These are phyloP conservation scores for Aspergillus hiratsukae DNA, from an alignment of 2,329 filamentous ascomycete species.

Conservation along the genomic window DNA sequence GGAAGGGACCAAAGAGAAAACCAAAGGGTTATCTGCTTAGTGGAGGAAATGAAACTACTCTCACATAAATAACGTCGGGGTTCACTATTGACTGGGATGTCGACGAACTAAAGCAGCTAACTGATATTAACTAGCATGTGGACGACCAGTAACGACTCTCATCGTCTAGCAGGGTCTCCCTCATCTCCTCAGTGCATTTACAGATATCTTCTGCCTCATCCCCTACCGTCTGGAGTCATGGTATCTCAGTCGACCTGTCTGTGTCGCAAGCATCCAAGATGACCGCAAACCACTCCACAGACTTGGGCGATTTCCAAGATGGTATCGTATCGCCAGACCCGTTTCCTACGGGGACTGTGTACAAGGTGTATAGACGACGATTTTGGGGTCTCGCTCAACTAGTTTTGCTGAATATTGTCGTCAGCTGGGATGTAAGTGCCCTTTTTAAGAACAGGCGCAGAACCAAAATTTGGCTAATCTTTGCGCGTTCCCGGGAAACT, in stretches of 20 bases:
- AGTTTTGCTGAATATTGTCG: conserved; percentile 82
- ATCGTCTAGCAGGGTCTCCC: background rate
- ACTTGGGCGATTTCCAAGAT: conserved; percentile 1
- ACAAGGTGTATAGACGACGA: conserved; percentile 71
- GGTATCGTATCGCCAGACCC: conserved; percentile 3
- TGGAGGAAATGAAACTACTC: background rate
- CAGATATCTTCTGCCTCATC: background rate
- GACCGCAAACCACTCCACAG: background rate
- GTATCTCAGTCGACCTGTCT: background rate
- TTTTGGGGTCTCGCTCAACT: conserved; percentile 85
- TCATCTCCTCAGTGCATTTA: background rate
- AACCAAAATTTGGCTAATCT: conserved; percentile 1
- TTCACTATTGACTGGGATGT: conserved; percentile 8
- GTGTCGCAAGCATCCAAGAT: background rate
- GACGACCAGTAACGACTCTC: background rate
- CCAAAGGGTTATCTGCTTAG: background rate
- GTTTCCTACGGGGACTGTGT: conserved; percentile 27
- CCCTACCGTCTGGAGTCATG: background rate
- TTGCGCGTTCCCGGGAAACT: background rate
- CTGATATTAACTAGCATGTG: background rate
- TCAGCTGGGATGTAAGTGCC: conserved; percentile 83
- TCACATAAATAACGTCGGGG: background rate
- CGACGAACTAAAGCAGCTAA: conserved; percentile 7
- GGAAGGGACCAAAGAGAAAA: background rate
- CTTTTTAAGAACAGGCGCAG: background rate